Evolutionary conservation across 495 filamentous ascomycete genomes (phyloP).

Genomic region (Cetradonia linearis): DNA sequence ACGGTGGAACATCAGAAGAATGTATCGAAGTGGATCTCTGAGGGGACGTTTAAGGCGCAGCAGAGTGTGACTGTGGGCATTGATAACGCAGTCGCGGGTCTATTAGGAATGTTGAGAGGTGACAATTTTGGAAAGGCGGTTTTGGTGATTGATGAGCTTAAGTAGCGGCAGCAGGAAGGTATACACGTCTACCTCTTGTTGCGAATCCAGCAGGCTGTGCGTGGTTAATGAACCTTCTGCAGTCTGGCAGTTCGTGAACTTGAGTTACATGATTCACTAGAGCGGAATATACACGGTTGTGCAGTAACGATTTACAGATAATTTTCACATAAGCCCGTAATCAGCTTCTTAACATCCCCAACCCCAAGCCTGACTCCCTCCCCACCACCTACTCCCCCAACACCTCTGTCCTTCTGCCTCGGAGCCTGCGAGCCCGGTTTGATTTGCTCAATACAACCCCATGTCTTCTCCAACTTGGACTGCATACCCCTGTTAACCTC

Average conservation of each 20-base stretch:
- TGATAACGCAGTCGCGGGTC: slow-evolving; percentile 68
- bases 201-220: too few relatives aligned
- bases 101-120: slow-evolving; percentile 78
- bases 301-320: slow-evolving; percentile 1
- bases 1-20: slow-evolving; percentile 68
- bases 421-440: slow-evolving; percentile 16
- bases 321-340: not conserved
- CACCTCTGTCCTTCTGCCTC: slow-evolving; percentile 5
- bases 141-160: slow-evolving; percentile 47
- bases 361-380: not conserved
- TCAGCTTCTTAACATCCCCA: not conserved
- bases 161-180: not conserved
- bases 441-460: slow-evolving; percentile 14
- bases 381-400: not conserved
- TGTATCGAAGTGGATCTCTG: slow-evolving; percentile 72
- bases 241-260: too few relatives aligned
- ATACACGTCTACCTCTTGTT: too few relatives aligned
- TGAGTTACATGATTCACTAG: not conserved
- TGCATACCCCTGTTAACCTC: slow-evolving; percentile 36
- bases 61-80: slow-evolving; percentile 65
- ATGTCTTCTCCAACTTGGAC: slow-evolving; percentile 14
- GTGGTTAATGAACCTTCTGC: not conserved
- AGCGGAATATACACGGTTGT: not conserved
- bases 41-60: slow-evolving; percentile 68
- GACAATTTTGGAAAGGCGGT: slow-evolving; percentile 92